These are phyloP conservation scores for Neckera pumila DNA, from an alignment of 225 moss, liverwort and hornwort genomes.

Conservation along the genomic window DNA sequence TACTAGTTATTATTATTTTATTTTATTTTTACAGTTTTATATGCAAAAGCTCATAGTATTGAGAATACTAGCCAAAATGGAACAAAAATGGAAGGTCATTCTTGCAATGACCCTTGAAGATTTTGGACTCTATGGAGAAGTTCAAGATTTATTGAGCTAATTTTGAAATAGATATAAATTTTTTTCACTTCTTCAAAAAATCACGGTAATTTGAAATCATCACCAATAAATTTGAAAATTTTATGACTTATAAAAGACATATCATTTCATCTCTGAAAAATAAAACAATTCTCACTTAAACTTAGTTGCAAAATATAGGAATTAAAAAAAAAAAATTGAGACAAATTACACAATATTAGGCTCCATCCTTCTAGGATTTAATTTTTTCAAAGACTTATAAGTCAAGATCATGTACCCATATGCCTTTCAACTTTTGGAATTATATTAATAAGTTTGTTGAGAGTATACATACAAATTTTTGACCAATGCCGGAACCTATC, in stretches of 20 bases:
- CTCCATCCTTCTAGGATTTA: too few species aligned
- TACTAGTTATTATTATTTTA: too few species aligned
- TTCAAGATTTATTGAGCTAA: not conserved
- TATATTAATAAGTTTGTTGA: not conserved
- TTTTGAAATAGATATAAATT: not conserved
- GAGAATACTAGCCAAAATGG: too few species aligned
- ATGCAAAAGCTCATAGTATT: too few species aligned
- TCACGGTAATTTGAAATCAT: not conserved
- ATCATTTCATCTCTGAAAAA: not conserved
- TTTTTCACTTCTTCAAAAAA: not conserved
- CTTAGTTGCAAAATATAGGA: not conserved
- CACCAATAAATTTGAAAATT: not conserved
- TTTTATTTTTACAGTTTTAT: too few species aligned
- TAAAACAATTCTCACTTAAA: not conserved
- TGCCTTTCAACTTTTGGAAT: not conserved
- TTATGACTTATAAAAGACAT: not conserved
- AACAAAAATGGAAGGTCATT: too few species aligned
- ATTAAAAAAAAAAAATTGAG: not conserved
- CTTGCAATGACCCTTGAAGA: too few species aligned
- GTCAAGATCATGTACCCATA: not conserved
- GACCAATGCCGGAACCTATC: not conserved
- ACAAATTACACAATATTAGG: not conserved
- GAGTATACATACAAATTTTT: not conserved
- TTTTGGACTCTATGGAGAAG: accelerated
- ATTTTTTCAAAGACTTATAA: too few species aligned